Base-by-base conservation (phyloP, 78 protist genomes). In the Dictyostelium citrinum region DNA sequence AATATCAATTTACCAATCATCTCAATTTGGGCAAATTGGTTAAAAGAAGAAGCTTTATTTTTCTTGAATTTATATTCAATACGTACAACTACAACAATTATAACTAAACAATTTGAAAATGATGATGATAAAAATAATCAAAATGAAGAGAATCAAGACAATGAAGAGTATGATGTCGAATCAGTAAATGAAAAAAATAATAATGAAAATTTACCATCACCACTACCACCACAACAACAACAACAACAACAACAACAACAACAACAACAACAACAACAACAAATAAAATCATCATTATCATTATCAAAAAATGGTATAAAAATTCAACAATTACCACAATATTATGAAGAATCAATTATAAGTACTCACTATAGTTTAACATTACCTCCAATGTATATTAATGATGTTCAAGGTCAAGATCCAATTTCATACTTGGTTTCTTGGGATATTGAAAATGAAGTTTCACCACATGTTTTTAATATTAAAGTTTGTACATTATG, bases 11-110 rank as follows among this genome's bases (percentile, higher is more conserved):
- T 75, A n/a, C 81, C 81, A 75, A 75, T 75, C 20, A 75, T 75
- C 3, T 75, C 81, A 75, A 75, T 41, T 11, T 75, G 81, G 81
- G 58, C 58, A 1, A 75, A 75, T 41, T 75, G 81, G 81, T 41
- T 75, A 41, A 75, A 41, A 75, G 45, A 70, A 16, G 77, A 70
- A 0, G 12, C 77, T 14, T 70, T 70, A 70, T 70, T 70, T 39
- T 70, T 70, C 20, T 70, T 70, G 33, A 70, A 70, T 70, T 33
- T 70, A 70, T 33, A 33, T 70, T 29, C 77, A 70, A 70, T 70
- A 16, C 77, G 77, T 70, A 70, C 77, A 27, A 70, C 77, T 5
- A 70, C 77, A 27, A 70, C 77, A 16, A 70, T 70, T 29, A 70
- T 70, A 31, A 70, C 77, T 0, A 70, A 70, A 70, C 77, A 27